A percentile compares a stretch with the other conserved stretches of the same genome.
These are phyloP conservation scores for Pyricularia grisea DNA, from an alignment of 2,329 filamentous ascomycete genomes.

Conservation along the genomic window DNA sequence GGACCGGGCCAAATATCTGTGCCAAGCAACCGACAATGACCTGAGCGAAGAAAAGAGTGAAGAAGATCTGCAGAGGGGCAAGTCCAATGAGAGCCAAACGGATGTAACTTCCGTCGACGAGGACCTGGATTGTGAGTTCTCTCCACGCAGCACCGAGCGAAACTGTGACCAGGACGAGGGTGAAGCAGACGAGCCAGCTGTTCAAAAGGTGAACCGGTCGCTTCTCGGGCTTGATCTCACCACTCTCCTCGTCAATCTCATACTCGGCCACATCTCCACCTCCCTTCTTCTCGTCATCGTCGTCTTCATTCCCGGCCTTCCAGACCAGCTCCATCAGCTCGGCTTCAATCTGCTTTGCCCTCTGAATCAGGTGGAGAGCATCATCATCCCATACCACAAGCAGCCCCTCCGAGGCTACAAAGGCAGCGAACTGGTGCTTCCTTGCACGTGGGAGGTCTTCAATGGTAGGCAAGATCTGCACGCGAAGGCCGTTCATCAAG, in stretches of 20 bases:
- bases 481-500: conserved; percentile 64
- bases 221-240: conserved; percentile 53
- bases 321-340: conserved; percentile 73
- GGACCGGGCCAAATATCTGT: conserved; percentile 67
- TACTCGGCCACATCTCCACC: conserved; percentile 32
- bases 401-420: conserved; percentile 61
- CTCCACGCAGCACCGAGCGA: conserved; percentile 63
- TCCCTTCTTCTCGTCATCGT: conserved; percentile 47
- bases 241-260: conserved; percentile 64
- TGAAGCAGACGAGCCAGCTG: conserved; percentile 56
- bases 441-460: conserved; percentile 61
- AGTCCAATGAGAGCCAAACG: conserved; percentile 57
- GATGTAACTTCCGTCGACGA: conserved; percentile 51
- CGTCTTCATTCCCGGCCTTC: conserved; percentile 44
- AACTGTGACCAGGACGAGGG: conserved; percentile 53
- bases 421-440: conserved; percentile 74
- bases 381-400: conserved; percentile 80
- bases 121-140: conserved; percentile 58
- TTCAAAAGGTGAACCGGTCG: conserved; percentile 63
- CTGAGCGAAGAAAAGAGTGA: conserved; percentile 73
- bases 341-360: conserved; percentile 64
- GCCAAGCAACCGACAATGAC: conserved; percentile 68
- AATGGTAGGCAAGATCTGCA: conserved; percentile 66
- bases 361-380: conserved; percentile 56
- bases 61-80: conserved; percentile 66